Evolutionary conservation across 345 rosid species (phyloP), one percentile per base, ranked within the genome.

Genomic region (Melaleuca alternifolia): DNA sequence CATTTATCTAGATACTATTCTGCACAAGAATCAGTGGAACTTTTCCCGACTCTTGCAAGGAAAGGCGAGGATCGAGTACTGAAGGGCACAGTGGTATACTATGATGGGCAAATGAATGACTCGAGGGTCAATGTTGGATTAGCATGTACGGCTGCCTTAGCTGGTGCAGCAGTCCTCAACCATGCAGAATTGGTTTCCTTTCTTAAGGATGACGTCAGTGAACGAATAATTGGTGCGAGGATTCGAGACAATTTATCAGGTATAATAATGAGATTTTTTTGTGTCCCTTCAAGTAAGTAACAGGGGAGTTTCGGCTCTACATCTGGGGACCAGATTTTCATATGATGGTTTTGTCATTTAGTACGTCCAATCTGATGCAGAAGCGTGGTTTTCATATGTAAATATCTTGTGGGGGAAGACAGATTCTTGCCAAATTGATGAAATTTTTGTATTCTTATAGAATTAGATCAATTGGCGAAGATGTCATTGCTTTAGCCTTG

Each of bases 101-200:
- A 97, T 85, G 99, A 97, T 76, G 99, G 99, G 24, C 99, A 97
- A 89, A 97, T 97, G 99, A 97, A 97, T 93, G 99, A 97, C 88
- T 94, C 99, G 6, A 95, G 99, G 83, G 79, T 97, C 61, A 97
- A 97, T 88, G 96, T 97, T 83, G 96, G 94, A 86, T 90, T 97
- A 89, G 99, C 99, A 23, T 93, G 95, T 85, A 95, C 97, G 89
- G 98, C 99, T 85, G 96, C 99, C 1, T 84, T 97, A 85, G 97
- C 98, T 86, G 99, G 99, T 65, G 96, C 99, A 30, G 94, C 99
- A n/a, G 93, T 96, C 83, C 97, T 97, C 44, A 97, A 97, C 91
- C 97, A 97, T 90, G 99, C 99, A 11, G 98, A 96, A 91, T 98
- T 96, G 76, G 90, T 97, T 6, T 94, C 97, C 7, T 91, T 97